Evolutionary conservation across 441 rosid genomes (phyloP), one percentile per base, ranked within the genome.

Genomic region (Breynia disticha): DNA sequence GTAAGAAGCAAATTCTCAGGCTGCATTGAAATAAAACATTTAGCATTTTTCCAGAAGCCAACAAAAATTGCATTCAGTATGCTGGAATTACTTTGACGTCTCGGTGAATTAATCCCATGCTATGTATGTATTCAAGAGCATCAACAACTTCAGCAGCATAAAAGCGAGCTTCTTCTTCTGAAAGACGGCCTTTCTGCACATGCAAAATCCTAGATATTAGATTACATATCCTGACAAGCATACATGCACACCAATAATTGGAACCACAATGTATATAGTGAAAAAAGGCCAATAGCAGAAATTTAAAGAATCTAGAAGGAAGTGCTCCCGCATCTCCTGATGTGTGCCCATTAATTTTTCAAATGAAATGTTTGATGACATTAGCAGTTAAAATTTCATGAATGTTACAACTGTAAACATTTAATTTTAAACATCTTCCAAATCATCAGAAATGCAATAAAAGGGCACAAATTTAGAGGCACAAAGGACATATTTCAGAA

Each of bases 51-150:
- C 54, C 44, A 65, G 15, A 41, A 19, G 52, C 32, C 42, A 47
- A 51, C 17, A 22, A 56, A 64, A 50, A 19, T 38, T 38, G 19
- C 64, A 44, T 47, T n/a, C 5, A 22, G 19, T 43, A 56, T 50
- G 52, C 50, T 19, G 13, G 48, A 45, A 59, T 32, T 72, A 94
- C 97, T 95, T 90, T 90, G 48, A 94, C 84, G 71, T 94, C 99
- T 58, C 97, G 87, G 75, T 90, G 99, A 65, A 94, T 87, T 66
- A 94, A 68, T 65, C 95, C 95, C 77, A 94, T 86, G 46, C 68
- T 64, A 67, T 94, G 99, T 73, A 94, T 90, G 70, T 94, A 94
- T 71, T 94, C 97, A 42, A 94, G 97, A 59, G 97, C 94, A 83
- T 94, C 95, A 49, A 87, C 82, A 63, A 94, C 95, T 81, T 90